Conservation (phyloP, 352 stramenopile species). For the Globisporangium abappressorium region DNA sequence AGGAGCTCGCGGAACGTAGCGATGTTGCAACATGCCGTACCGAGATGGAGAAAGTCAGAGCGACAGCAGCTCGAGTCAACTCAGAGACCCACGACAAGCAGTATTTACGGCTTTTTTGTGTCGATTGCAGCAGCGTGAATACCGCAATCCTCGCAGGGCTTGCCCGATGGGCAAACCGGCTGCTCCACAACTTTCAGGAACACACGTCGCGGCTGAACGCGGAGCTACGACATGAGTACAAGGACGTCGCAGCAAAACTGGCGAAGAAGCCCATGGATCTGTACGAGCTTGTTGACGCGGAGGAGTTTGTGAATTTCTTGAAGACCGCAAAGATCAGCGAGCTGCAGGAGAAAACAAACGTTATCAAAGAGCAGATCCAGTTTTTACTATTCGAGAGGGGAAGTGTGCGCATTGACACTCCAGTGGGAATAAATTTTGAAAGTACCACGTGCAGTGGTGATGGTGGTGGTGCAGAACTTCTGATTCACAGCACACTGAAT, state of each 20-base stretch:
- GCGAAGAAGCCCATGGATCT: conserved; percentile 65
- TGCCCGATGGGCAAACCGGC: conserved; percentile 31
- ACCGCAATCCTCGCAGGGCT: conserved; percentile 33
- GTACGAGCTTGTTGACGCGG: conserved; percentile 68
- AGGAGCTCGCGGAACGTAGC: conserved; percentile 13
- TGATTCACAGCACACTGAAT: background rate
- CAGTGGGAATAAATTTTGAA: background rate
- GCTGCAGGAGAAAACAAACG: conserved; percentile 40
- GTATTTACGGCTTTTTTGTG: conserved; percentile 34
- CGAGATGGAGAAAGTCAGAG: conserved; percentile 23
- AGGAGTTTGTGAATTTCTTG: conserved; percentile 50
- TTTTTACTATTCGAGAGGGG: conserved; percentile 68
- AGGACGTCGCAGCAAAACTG: conserved; percentile 60
- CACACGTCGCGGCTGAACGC: conserved; percentile 42
- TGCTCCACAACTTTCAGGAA: conserved; percentile 53
- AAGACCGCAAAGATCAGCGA: conserved; percentile 41
- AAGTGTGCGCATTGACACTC: conserved; percentile 28
- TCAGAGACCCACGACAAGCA: conserved; percentile 10
- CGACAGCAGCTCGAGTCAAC: conserved; percentile 17
- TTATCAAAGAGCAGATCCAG: conserved; percentile 56
- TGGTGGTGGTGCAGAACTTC: background rate
- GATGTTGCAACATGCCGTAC: conserved; percentile 21
- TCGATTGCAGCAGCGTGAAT: conserved; percentile 56
- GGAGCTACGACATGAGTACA: conserved; percentile 67
- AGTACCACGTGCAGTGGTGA: background rate